Base-by-base conservation (phyloP, 2,329 filamentous ascomycete species). In the Aspergillus arachidicola region DNA sequence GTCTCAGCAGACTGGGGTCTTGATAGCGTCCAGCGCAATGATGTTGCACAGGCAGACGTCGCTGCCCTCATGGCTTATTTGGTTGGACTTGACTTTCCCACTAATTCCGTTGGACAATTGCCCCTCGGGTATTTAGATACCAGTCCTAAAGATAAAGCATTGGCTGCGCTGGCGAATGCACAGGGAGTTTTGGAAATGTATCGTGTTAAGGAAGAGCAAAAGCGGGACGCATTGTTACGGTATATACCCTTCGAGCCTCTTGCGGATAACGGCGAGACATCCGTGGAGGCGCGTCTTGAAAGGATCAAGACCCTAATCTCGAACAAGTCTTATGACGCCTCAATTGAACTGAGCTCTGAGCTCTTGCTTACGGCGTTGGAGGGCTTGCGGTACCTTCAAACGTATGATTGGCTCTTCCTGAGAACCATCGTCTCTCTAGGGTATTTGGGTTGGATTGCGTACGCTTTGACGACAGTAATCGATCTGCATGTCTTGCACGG, bases 361-460 rank as follows among this genome's bases (percentile, higher is more conserved):
- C 83, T 99, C 16, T 91, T 98, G 64, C 86, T 90, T 63, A 80
- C 92, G 57, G 90, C 88, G 1, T 84, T 99, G 1, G 86, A 93
- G 65, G 95, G 95, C 9, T 82, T 99, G 64, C 87, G 95, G 57
- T 99, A 99, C 76, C 85, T 99, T 30, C 95, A 99, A 78, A 99
- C 94, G 0, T 99, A 99, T 72, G 95, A 99, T 80, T 99, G 95
- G 95, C 84, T 99, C 2, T 99, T 99, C 79, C 81, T 99, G 41
- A 86, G 95, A 64, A 91, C 92, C 2, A 84, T 99, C 57, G 91
- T 99, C 64, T 97, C 95, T 2, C 75, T 91, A 14, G 95, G 95
- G 21, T 99, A 98, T 73, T 81, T 98, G 9, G 95, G 95, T 23
- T 99, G 94, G 94, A 96, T 98, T 73, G 90, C 91, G 1, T 99